Percentiles rank a stretch among this genome's conserved stretches.
phyloP scores from a whole-genome alignment of 805 yeast genomes.

The Candida corydali region DNA sequence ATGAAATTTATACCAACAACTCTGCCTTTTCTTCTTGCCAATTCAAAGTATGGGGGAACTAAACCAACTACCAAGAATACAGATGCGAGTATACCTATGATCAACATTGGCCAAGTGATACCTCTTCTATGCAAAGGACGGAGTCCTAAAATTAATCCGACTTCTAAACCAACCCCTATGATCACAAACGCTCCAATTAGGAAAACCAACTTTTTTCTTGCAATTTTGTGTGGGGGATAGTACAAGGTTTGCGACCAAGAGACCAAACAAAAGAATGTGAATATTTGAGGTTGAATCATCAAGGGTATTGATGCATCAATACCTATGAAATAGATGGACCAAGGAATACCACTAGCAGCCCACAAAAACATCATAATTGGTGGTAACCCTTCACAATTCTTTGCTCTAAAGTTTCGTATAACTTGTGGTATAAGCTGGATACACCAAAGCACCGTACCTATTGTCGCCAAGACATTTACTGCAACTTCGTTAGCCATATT shows the following conservation, averaged over 20 bases:
- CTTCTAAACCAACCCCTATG: slow-evolving; percentile 55
- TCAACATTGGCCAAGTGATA: slow-evolving; percentile 72
- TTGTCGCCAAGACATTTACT: slow-evolving; percentile 74
- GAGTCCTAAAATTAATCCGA: slow-evolving; percentile 69
- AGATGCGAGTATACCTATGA: slow-evolving; percentile 80
- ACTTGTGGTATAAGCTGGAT: slow-evolving; percentile 86
- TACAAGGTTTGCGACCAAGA: slow-evolving; percentile 60
- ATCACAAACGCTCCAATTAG: slow-evolving; percentile 36
- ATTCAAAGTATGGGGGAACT: slow-evolving; percentile 84
- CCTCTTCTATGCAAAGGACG: slow-evolving; percentile 46
- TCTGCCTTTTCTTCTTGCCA: slow-evolving; percentile 72
- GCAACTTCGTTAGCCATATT: slow-evolving; percentile 39
- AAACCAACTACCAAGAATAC: slow-evolving; percentile 72
- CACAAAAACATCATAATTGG: slow-evolving; percentile 85
- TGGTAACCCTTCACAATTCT: slow-evolving; percentile 84
- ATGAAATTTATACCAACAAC: slow-evolving; percentile 88
- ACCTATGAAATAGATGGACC: slow-evolving; percentile 76
- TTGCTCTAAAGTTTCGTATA: slow-evolving; percentile 63
- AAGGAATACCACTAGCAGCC: slow-evolving; percentile 74
- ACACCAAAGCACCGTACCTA: slow-evolving; percentile 93
- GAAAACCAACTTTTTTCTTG: slow-evolving; percentile 29
- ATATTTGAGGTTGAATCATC: slow-evolving; percentile 83
- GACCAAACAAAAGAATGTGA: slow-evolving; percentile 62
- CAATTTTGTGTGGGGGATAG: slow-evolving; percentile 62
- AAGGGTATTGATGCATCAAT: slow-evolving; percentile 71